Conservation (phyloP, 352 stramenopile species). For the Phytophthora multivora region DNA sequence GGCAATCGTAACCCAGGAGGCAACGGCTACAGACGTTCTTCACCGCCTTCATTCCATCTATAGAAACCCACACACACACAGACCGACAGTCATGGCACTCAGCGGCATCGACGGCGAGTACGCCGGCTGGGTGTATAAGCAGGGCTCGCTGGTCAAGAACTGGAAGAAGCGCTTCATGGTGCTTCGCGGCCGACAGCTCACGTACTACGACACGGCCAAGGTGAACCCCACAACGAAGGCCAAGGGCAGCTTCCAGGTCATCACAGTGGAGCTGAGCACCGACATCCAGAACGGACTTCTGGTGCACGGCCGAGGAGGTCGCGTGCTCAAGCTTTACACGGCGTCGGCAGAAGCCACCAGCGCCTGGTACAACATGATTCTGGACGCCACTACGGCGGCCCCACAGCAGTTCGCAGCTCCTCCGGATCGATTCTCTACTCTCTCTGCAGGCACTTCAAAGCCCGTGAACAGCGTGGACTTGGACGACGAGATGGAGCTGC, state of each 20-base stretch:
- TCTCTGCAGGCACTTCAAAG: conserved; percentile 33
- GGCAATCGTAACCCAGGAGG: conserved; percentile 1
- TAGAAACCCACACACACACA: not conserved
- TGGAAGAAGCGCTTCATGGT: conserved; percentile 91
- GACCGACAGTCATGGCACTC: conserved; percentile 29
- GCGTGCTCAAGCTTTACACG: conserved; percentile 90
- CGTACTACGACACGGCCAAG: conserved; percentile 83
- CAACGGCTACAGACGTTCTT: not conserved
- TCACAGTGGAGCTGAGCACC: conserved; percentile 80
- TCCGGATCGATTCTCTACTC: conserved; percentile 47
- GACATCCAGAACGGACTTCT: conserved; percentile 86
- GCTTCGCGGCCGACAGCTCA: conserved; percentile 76
- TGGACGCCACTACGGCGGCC: conserved; percentile 52
- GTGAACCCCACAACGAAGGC: conserved; percentile 63
- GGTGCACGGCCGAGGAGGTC: conserved; percentile 76
- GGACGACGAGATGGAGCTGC: conserved; percentile 58
- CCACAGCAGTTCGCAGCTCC: conserved; percentile 28
- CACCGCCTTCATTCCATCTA: too few species aligned
- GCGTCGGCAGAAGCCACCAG: conserved; percentile 71
- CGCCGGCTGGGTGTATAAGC: conserved; percentile 85
- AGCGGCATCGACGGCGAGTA: conserved; percentile 58
- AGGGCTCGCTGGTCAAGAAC: conserved; percentile 78
- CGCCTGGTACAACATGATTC: conserved; percentile 77
- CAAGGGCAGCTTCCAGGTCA: conserved; percentile 85
- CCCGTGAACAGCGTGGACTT: conserved; percentile 31